Conservation (phyloP, 225 moss, liverwort and hornwort genomes). For the Lunularia cruciata region DNA sequence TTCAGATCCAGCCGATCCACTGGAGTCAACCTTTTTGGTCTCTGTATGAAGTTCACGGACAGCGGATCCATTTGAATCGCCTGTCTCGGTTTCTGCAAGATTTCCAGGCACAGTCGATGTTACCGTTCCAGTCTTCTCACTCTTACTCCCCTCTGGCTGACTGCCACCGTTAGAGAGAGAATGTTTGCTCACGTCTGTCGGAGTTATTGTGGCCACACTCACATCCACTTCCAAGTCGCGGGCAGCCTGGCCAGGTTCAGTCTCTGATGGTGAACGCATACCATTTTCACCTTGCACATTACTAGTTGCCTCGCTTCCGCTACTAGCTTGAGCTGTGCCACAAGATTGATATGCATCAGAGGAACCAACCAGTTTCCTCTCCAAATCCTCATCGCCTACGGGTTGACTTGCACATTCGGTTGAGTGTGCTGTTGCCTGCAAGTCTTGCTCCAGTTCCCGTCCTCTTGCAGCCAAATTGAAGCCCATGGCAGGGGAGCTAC, state of each 20-base stretch:
- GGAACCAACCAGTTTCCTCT: no score
- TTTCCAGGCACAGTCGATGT: no score
- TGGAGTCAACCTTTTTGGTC: no score
- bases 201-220: no score
- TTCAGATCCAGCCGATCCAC: background rate
- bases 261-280: background rate
- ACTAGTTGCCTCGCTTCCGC: background rate
- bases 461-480: no score
- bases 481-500: background rate
- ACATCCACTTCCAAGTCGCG: background rate
- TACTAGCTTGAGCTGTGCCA: background rate
- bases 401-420: background rate
- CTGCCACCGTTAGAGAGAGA: background rate
- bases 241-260: background rate
- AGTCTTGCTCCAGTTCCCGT: background rate
- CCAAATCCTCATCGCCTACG: no score
- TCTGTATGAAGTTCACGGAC: no score
- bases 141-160: background rate
- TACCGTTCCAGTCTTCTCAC: no score
- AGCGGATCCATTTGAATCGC: no score
- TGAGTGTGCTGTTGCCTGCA: background rate
- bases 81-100: no score
- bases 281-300: background rate
- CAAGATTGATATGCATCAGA: no score
- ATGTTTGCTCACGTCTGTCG: no score